Evolutionary conservation across 495 filamentous ascomycete genomes (phyloP).

Genomic region (Niebla homalea): DNA sequence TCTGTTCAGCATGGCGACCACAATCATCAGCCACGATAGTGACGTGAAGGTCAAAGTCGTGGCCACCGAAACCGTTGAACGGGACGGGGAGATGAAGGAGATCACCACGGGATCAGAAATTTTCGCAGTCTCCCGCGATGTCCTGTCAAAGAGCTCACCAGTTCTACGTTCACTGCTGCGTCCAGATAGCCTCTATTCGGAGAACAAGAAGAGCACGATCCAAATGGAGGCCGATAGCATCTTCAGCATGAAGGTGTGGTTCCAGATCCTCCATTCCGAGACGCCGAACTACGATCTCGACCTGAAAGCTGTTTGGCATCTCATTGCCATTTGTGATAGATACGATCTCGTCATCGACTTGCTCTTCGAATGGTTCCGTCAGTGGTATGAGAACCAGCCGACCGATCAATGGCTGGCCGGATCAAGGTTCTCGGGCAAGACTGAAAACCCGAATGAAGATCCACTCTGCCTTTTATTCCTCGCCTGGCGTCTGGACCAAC

Average conservation of each 20-base stretch:
- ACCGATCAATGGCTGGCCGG: background rate
- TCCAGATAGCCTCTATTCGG: too few relatives aligned
- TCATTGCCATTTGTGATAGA: background rate
- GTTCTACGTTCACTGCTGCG: too few relatives aligned
- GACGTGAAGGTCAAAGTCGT: too few relatives aligned
- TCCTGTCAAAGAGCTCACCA: too few relatives aligned
- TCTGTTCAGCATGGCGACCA: too few relatives aligned
- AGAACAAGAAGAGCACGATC: too few relatives aligned
- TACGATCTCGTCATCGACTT: background rate
- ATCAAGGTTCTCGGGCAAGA: background rate
- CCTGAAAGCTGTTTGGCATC: slow-evolving; percentile 5
- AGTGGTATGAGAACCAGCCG: slow-evolving; percentile 3
- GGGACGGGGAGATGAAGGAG: too few relatives aligned
- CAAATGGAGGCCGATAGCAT: background rate
- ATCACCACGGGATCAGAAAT: too few relatives aligned
- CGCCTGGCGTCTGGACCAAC: slow-evolving; percentile 8
- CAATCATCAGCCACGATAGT: too few relatives aligned
- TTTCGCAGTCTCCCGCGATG: too few relatives aligned
- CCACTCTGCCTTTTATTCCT: slow-evolving; percentile 2
- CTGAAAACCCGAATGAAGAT: background rate
- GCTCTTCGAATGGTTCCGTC: slow-evolving; percentile 7
- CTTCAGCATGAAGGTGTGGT: slow-evolving; percentile 3
- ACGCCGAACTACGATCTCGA: background rate
- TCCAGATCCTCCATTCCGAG: background rate
- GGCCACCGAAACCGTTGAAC: too few relatives aligned